Conservation (phyloP, 2,329 filamentous ascomycete species). For the Penicillium sp. region DNA sequence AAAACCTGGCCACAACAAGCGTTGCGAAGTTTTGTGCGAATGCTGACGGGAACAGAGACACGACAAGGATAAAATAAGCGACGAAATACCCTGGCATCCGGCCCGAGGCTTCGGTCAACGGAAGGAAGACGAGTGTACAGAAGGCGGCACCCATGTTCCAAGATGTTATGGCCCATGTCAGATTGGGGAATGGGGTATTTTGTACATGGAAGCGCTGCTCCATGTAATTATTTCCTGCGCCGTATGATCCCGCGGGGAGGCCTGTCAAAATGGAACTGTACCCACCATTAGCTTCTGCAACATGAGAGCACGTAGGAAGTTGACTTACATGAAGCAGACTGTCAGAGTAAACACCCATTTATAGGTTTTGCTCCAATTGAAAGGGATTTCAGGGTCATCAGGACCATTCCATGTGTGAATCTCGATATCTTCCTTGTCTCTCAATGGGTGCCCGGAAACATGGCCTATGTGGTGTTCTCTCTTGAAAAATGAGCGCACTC, state of each 20-base stretch:
- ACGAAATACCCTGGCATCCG: constrained; percentile 47
- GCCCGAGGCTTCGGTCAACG: constrained; percentile 43
- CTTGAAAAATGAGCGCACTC: constrained; percentile 24
- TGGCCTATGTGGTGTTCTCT: constrained; percentile 28
- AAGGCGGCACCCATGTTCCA: constrained; percentile 43
- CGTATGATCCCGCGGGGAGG: constrained; percentile 44
- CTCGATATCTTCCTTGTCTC: constrained; percentile 24
- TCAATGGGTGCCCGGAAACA: constrained; percentile 23
- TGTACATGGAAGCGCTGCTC: constrained; percentile 32
- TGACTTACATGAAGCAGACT: constrained; percentile 41
- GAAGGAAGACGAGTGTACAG: constrained; percentile 39
- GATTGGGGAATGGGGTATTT: constrained; percentile 35
- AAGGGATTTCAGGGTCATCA: constrained; percentile 36
- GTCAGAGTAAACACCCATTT: constrained; percentile 47
- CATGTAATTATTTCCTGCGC: constrained; percentile 35
- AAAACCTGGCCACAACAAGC: constrained; percentile 45
- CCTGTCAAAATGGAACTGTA: constrained; percentile 42
- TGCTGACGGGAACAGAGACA: constrained; percentile 45
- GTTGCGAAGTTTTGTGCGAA: constrained; percentile 49
- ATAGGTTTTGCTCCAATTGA: constrained; percentile 43
- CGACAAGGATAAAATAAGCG: constrained; percentile 42
- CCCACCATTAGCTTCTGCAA: neutral
- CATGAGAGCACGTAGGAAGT: too few species aligned
- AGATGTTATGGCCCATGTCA: constrained; percentile 35
- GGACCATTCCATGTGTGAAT: constrained; percentile 32